A percentile compares a stretch with the other conserved stretches of the same genome.
Conservation (phyloP, 2,329 filamentous ascomycete species). For the Hypocrella siamensis region DNA sequence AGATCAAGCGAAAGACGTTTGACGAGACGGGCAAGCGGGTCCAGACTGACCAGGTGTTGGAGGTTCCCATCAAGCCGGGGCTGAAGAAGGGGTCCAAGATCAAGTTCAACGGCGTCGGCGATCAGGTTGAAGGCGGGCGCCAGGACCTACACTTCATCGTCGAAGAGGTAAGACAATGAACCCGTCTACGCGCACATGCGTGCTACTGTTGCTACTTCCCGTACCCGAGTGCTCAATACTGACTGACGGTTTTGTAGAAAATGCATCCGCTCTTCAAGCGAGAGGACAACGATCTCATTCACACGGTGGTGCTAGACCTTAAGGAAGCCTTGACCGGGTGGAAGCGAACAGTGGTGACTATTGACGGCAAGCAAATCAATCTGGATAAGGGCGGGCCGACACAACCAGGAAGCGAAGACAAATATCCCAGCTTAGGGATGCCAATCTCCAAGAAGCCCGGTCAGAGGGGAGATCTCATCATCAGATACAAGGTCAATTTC, state of each 20-base stretch:
- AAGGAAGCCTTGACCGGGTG: slow-evolving; percentile 94
- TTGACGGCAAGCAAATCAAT: slow-evolving; percentile 74
- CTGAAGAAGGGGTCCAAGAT: slow-evolving; percentile 97
- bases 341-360: slow-evolving; percentile 81
- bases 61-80: slow-evolving; percentile 90
- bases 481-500: slow-evolving; percentile 88
- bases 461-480: slow-evolving; percentile 72
- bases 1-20: slow-evolving; percentile 93
- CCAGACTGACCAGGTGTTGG: slow-evolving; percentile 76
- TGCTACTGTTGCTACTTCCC: too few relatives aligned
- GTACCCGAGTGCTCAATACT: not conserved
- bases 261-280: slow-evolving; percentile 70
- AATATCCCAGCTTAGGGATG: slow-evolving; percentile 82
- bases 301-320: slow-evolving; percentile 65
- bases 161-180: slow-evolving; percentile 55
- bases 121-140: slow-evolving; percentile 89
- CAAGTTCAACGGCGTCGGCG: slow-evolving; percentile 94
- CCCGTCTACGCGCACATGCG: too few relatives aligned
- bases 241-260: slow-evolving; percentile 43
- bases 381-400: slow-evolving; percentile 75
- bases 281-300: slow-evolving; percentile 74
- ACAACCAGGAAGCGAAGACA: slow-evolving; percentile 65
- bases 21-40: slow-evolving; percentile 74
- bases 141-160: slow-evolving; percentile 94
- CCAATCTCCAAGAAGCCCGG: slow-evolving; percentile 79